A percentile compares a stretch with the other conserved stretches of the same genome.
Conservation (phyloP, 768 basidiomycete species). For the Termitomyces sp. region DNA sequence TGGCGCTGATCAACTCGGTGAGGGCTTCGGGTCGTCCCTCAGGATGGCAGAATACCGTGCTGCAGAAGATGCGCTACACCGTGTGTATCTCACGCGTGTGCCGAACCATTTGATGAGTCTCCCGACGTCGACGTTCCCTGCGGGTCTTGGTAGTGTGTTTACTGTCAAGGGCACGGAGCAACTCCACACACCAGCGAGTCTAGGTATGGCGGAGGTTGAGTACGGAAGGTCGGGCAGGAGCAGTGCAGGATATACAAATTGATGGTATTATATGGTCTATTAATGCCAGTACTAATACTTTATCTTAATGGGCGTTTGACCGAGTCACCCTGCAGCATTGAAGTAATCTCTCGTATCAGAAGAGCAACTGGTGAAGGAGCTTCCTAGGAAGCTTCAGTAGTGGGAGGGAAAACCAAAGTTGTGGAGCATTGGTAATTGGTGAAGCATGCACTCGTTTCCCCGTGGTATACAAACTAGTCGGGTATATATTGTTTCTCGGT, state of each 20-base stretch:
- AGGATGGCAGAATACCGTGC: slow-evolving; percentile 95
- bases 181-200: slow-evolving; percentile 45
- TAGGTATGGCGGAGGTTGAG: slow-evolving; percentile 59
- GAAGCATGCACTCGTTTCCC: background rate
- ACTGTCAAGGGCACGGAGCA: slow-evolving; percentile 32
- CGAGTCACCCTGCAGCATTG: background rate
- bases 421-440: background rate
- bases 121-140: slow-evolving; percentile 71
- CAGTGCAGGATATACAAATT: slow-evolving; percentile 8
- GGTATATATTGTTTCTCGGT: background rate
- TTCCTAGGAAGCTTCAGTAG: too few species aligned
- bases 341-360: background rate
- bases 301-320: background rate
- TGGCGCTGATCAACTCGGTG: slow-evolving; percentile 79
- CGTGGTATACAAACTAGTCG: slow-evolving; percentile 2
- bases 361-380: background rate
- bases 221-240: slow-evolving; percentile 67
- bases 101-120: slow-evolving; percentile 64
- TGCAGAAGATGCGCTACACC: slow-evolving; percentile 78
- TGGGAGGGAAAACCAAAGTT: background rate
- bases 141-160: slow-evolving; percentile 49
- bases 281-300: slow-evolving; percentile 3
- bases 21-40: slow-evolving; percentile 89
- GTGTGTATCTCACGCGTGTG: slow-evolving; percentile 76
- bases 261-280: background rate